These are phyloP conservation scores for Curvularia sp. DNA, from an alignment of 2,329 filamentous ascomycete species.

Conservation along the genomic window DNA sequence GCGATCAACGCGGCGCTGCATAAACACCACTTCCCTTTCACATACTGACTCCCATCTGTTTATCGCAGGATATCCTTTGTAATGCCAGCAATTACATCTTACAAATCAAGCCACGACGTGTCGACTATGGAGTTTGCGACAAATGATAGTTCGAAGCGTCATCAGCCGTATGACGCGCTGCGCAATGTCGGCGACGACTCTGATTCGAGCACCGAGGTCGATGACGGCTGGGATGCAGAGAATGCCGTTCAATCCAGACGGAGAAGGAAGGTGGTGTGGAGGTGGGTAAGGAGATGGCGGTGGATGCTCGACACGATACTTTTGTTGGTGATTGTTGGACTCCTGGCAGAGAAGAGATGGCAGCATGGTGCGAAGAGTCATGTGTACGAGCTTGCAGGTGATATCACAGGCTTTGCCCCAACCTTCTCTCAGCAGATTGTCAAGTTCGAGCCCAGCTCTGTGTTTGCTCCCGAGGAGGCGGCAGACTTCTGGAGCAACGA, in stretches of 20 bases:
- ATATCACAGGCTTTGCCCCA: slow-evolving; percentile 46
- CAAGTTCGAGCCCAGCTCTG: slow-evolving; percentile 34
- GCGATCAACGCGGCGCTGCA: slow-evolving; percentile 6
- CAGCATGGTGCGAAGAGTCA: slow-evolving; percentile 18
- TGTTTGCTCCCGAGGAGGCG: slow-evolving; percentile 41
- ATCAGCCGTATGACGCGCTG: slow-evolving; percentile 37
- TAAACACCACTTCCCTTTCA: slow-evolving; percentile 2
- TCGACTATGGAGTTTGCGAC: slow-evolving; percentile 16
- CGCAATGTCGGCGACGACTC: slow-evolving; percentile 29
- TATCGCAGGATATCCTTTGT: not conserved
- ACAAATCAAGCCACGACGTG: slow-evolving; percentile 26
- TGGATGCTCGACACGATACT: slow-evolving; percentile 43
- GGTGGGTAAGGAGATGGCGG: slow-evolving; percentile 24
- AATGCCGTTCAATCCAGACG: slow-evolving; percentile 9
- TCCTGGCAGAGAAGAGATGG: slow-evolving; percentile 40
- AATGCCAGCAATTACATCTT: slow-evolving; percentile 19
- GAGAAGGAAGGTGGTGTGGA: slow-evolving; percentile 24
- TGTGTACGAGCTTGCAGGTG: slow-evolving; percentile 37
- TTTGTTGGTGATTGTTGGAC: slow-evolving; percentile 38
- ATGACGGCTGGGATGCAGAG: slow-evolving; percentile 35
- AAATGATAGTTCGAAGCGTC: slow-evolving; percentile 25
- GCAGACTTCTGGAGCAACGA: slow-evolving; percentile 41
- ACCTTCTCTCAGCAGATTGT: slow-evolving; percentile 44
- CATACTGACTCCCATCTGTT: not conserved
- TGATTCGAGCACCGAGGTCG: slow-evolving; percentile 42